phyloP scores from a whole-genome alignment of 352 stramenopile genomes.

The Phytophthora boehmeriae region DNA sequence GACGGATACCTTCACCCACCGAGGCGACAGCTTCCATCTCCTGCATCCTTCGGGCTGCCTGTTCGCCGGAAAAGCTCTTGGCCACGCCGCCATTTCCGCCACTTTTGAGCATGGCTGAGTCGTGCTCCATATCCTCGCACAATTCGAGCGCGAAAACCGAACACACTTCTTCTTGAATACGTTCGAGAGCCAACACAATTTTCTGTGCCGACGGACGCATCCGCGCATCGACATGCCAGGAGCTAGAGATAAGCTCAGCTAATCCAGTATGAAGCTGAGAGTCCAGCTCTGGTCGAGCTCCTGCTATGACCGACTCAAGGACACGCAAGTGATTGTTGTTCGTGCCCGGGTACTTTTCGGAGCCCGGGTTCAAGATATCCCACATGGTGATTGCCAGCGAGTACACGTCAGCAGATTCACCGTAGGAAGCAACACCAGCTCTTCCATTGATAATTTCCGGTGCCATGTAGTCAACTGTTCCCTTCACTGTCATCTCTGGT shows the following conservation, averaged over 20 bases:
- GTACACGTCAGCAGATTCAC: conserved; percentile 73
- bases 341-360: conserved; percentile 51
- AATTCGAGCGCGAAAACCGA: conserved; percentile 43
- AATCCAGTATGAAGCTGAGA: conserved; percentile 36
- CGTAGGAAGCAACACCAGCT: conserved; percentile 52
- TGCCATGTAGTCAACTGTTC: conserved; percentile 79
- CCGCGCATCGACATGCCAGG: conserved; percentile 50
- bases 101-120: conserved; percentile 26
- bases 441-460: conserved; percentile 73
- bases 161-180: conserved; percentile 52
- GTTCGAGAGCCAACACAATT: conserved; percentile 50
- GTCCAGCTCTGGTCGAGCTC: conserved; percentile 42
- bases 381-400: conserved; percentile 76
- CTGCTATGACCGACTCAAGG: conserved; percentile 54
- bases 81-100: conserved; percentile 11
- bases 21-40: conserved; percentile 45
- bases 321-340: conserved; percentile 62
- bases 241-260: conserved; percentile 37
- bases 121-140: conserved; percentile 39
- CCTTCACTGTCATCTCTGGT: conserved; percentile 60
- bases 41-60: conserved; percentile 41
- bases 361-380: conserved; percentile 61
- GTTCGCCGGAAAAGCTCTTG: conserved; percentile 38
- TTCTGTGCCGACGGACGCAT: conserved; percentile 45
- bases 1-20: conserved; percentile 42